These are phyloP conservation scores for Thalassiosira tumida DNA, from an alignment of 352 stramenopile species.

Conservation along the genomic window DNA sequence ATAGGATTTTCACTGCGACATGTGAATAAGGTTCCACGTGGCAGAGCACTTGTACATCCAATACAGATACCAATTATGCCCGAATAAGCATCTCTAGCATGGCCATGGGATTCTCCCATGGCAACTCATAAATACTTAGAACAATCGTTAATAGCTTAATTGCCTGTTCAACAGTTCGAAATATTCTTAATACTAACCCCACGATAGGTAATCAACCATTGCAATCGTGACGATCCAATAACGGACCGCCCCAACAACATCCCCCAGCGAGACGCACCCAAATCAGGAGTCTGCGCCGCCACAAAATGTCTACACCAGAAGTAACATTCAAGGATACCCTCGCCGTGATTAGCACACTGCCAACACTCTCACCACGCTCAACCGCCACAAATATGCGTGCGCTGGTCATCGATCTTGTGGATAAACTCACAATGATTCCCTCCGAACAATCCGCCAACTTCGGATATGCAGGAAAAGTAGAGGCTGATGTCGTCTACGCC, in stretches of 20 bases:
- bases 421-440: constrained; percentile 19
- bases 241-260: not conserved
- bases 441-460: constrained; percentile 14
- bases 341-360: not conserved
- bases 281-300: not conserved
- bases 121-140: constrained; percentile 24
- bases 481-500: not conserved
- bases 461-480: constrained; percentile 19
- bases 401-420: not conserved
- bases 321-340: not conserved
- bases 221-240: not conserved
- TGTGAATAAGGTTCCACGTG: no score
- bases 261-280: not conserved
- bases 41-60: no score
- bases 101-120: no score
- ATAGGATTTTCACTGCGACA: not conserved
- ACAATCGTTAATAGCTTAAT: constrained; percentile 18
- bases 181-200: not conserved
- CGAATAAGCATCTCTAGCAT: no score
- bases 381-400: constrained; percentile 14
- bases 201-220: not conserved
- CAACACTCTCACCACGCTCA: constrained; percentile 20
- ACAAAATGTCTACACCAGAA: not conserved
- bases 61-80: no score
- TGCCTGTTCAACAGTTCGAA: constrained; percentile 64